These are phyloP conservation scores for Trichophyton verrucosum DNA, from an alignment of 2,329 filamentous ascomycete genomes.

Conservation along the genomic window DNA sequence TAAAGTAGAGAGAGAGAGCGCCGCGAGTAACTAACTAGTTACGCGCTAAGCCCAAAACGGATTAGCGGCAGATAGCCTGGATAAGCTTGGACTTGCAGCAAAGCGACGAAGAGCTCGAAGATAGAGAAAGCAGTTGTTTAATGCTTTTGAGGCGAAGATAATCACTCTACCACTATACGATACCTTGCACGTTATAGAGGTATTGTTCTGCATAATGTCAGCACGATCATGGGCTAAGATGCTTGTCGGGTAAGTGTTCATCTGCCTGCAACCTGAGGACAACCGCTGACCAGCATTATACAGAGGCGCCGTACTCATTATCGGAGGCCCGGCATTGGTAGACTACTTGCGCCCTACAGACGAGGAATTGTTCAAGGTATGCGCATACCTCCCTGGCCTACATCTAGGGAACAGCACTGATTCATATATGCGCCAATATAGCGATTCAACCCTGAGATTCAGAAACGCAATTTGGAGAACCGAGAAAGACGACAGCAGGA, in stretches of 20 bases:
- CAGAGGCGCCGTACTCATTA: slow-evolving; percentile 58
- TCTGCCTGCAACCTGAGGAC: slow-evolving; percentile 7
- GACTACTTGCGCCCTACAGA: slow-evolving; percentile 63
- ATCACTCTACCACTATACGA: background rate
- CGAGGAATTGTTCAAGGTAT: slow-evolving; percentile 70
- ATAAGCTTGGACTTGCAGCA: background rate
- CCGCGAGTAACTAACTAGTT: too few relatives aligned
- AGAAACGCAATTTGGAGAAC: slow-evolving; percentile 71
- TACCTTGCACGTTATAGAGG: background rate
- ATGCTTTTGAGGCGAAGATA: background rate
- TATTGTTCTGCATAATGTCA: slow-evolving; percentile 11
- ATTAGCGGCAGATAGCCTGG: background rate
- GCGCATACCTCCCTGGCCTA: slow-evolving; percentile 4
- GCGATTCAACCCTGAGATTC: slow-evolving; percentile 89
- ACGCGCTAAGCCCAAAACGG: background rate
- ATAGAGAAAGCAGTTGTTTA: background rate
- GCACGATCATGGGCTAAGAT: slow-evolving; percentile 52
- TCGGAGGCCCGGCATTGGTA: slow-evolving; percentile 78
- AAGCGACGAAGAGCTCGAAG: background rate
- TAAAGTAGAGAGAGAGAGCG: background rate
- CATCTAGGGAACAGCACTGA: background rate
- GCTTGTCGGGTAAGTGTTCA: slow-evolving; percentile 48
- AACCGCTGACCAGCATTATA: slow-evolving; percentile 6
- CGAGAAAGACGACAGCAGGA: slow-evolving; percentile 66
- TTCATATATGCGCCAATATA: slow-evolving; percentile 22